These are phyloP conservation scores for Syzygium jambos DNA, from an alignment of 345 rosid species.

Conservation along the genomic window DNA sequence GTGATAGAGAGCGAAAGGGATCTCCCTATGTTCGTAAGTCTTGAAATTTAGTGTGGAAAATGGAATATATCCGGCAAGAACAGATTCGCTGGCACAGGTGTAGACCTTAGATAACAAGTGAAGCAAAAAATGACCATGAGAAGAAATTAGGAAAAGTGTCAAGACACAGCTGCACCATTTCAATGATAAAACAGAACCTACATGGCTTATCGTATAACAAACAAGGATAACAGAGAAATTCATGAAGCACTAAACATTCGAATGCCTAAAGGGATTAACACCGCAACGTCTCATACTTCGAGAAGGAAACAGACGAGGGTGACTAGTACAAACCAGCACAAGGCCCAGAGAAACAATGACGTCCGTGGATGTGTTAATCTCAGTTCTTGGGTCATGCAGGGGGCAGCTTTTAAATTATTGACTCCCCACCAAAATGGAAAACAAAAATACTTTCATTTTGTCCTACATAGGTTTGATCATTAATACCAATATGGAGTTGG, in stretches of 20 bases:
- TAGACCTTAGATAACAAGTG: conserved; percentile 45
- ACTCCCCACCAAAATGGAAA: not conserved
- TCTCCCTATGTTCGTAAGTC: conserved; percentile 22
- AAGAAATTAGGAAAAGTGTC: not conserved
- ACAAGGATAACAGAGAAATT: not conserved
- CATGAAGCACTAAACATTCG: not conserved
- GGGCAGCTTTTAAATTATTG: not conserved
- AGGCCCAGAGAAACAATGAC: not conserved
- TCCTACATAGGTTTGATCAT: not conserved
- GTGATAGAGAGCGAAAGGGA: conserved; percentile 13
- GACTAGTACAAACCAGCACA: not conserved
- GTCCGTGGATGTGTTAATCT: not conserved
- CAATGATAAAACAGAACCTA: not conserved
- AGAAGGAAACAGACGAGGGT: not conserved
- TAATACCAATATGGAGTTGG: not conserved
- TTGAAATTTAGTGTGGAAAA: conserved; percentile 53
- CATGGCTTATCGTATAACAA: not conserved
- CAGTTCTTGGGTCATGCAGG: not conserved
- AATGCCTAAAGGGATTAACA: not conserved
- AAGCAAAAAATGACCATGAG: not conserved
- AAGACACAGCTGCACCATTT: not conserved
- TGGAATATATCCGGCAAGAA: conserved; percentile 47
- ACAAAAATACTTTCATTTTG: not conserved
- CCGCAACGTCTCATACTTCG: not conserved
- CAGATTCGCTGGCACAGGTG: conserved; percentile 56